These are phyloP conservation scores for Mycosphaerella sp. DNA, from an alignment of 2,329 filamentous ascomycete species.

Conservation along the genomic window DNA sequence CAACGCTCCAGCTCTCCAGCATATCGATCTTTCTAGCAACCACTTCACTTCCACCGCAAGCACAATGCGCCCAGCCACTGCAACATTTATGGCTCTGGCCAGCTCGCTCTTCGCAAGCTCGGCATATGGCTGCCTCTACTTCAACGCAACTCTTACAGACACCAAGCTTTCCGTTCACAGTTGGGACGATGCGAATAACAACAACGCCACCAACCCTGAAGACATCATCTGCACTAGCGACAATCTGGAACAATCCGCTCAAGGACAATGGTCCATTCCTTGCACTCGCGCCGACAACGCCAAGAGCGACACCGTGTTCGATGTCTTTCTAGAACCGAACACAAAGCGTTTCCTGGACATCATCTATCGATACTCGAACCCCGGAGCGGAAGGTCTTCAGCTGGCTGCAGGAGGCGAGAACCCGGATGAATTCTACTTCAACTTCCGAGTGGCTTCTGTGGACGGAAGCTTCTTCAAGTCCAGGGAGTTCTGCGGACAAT, in stretches of 20 bases:
- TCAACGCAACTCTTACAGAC: conserved; percentile 18
- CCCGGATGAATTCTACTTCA: conserved; percentile 18
- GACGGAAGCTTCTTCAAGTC: conserved; percentile 19
- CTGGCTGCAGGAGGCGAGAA: conserved; percentile 7
- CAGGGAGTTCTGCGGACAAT: conserved; percentile 18
- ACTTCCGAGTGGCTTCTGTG: conserved; percentile 16
- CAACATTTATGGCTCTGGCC: conserved; percentile 9
- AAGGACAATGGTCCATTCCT: conserved; percentile 14
- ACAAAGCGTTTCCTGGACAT: conserved; percentile 19
- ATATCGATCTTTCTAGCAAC: neutral
- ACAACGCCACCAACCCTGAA: conserved; percentile 15
- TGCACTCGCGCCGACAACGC: conserved; percentile 14
- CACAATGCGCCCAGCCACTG: conserved; percentile 2
- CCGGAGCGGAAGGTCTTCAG: conserved; percentile 11
- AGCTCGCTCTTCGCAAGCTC: conserved; percentile 10
- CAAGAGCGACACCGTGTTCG: conserved; percentile 16
- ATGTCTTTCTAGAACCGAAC: conserved; percentile 17
- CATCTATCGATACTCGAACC: conserved; percentile 20
- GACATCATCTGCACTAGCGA: conserved; percentile 17
- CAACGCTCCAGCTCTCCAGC: neutral
- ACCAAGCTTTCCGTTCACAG: conserved; percentile 16
- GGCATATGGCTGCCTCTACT: conserved; percentile 16
- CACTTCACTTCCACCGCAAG: neutral
- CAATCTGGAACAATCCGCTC: conserved; percentile 2
- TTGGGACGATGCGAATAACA: conserved; percentile 21